These are phyloP conservation scores for Phytophthora foliorum DNA, from an alignment of 352 stramenopile genomes.

Conservation along the genomic window DNA sequence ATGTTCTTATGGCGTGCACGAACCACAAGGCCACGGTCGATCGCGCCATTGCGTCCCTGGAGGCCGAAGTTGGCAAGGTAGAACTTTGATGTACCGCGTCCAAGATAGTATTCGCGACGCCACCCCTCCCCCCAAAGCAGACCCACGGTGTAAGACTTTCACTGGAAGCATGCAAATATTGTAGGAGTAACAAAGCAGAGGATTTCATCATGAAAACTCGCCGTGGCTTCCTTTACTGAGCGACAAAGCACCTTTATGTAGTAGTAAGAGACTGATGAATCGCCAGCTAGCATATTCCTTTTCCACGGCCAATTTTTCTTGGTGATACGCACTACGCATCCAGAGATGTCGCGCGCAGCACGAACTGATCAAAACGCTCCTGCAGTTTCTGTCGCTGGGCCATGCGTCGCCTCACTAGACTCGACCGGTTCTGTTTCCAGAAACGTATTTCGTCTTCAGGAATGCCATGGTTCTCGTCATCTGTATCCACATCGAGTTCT, in stretches of 20 bases:
- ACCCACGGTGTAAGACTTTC: constrained; percentile 26
- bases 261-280: not conserved
- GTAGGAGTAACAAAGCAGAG: constrained; percentile 41
- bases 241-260: constrained; percentile 10
- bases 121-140: too few species aligned
- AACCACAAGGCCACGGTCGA: constrained; percentile 76
- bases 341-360: constrained; percentile 71
- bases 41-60: constrained; percentile 65
- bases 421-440: constrained; percentile 87
- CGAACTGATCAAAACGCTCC: constrained; percentile 88
- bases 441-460: constrained; percentile 88
- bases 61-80: constrained; percentile 61
- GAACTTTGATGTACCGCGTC: constrained; percentile 45
- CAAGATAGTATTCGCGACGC: constrained; percentile 13
- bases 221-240: constrained; percentile 12
- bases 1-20: constrained; percentile 70
- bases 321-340: constrained; percentile 33
- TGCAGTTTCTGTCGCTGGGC: constrained; percentile 87
- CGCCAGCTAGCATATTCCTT: not conserved
- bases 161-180: constrained; percentile 24
- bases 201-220: constrained; percentile 34
- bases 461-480: constrained; percentile 85
- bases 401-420: constrained; percentile 77
- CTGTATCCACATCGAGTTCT: constrained; percentile 77
- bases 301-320: constrained; percentile 14